Base-by-base conservation (phyloP, 2,329 filamentous ascomycete species). In the Xylariaceae sp. region DNA sequence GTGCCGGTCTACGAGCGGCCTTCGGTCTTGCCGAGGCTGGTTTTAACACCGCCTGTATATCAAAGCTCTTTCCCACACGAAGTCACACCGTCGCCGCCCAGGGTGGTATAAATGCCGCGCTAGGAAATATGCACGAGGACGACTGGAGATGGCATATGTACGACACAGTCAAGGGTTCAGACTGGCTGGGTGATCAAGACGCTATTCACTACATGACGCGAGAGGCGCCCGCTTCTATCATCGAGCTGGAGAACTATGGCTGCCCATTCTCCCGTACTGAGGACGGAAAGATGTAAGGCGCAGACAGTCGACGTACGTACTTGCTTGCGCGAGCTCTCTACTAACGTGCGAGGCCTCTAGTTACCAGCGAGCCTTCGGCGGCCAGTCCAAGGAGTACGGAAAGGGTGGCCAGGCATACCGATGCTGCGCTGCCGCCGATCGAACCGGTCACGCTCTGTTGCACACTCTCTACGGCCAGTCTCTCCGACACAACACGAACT, bases 91-190 rank as follows among this genome's bases (percentile, higher is more conserved):
- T 92, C 55, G 86, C 86, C 42, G 80, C 80, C 28, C 80, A 84
- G 66, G 86, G 86, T 61, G 86, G 86, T 59, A 90, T 92, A 73
- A 92, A 92, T 64, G 86, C 86, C 40, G 86, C 86, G 36, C 74
- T 92, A 40, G 86, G 86, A 60, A 95, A 94, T 72, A 96, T 96
- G 89, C 88, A 95, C 75, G 80, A 90, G 73, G 89, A 96, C 60
- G 88, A 96, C 71, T 96, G 89, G 89, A 82, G 88, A 74, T 96
- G 89, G 89, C 89, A 96, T 71, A 96, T 96, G 89, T 96, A 96
- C 74, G 89, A 96, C 66, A 96, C 89, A 30, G 89, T 96, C 63
- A 96, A 96, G 75, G 89, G 89, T 51, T 94, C 87, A 51, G 89
- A 96, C 73, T 96, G 89, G 89, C 79, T 96, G 36, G 89, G 89